Evolutionary conservation across 495 filamentous ascomycete genomes (phyloP).

Genomic region (Schizothecium vesticola): DNA sequence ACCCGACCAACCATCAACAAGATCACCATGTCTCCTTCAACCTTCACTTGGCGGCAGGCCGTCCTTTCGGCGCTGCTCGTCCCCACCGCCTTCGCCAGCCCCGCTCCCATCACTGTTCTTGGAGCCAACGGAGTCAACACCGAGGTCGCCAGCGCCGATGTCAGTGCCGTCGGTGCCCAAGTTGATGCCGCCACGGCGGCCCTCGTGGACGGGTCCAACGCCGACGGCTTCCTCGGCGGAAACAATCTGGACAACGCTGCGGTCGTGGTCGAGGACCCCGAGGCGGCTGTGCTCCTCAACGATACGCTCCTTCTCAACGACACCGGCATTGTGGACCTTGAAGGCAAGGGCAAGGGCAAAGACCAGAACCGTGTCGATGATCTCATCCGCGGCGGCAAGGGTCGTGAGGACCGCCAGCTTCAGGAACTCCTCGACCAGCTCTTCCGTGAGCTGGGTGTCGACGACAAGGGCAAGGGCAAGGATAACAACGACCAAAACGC

Average conservation of each 20-base stretch:
- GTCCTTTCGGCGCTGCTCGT: constrained; percentile 17
- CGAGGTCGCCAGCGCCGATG: neutral
- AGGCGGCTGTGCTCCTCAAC: neutral
- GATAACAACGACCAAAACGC: neutral
- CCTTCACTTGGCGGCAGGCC: constrained; percentile 19
- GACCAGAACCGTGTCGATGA: neutral
- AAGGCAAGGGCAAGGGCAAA: constrained; percentile 8
- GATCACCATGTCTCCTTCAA: constrained; percentile 10
- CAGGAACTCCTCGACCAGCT: neutral
- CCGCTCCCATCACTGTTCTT: neutral
- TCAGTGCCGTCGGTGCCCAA: neutral
- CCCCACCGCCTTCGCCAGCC: constrained; percentile 1
- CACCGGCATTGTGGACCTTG: neutral
- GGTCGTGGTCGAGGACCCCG: neutral
- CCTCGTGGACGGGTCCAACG: neutral
- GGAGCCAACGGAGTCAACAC: neutral
- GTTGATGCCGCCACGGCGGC: neutral
- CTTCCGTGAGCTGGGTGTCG: neutral
- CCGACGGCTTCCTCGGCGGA: neutral
- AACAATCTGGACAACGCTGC: neutral
- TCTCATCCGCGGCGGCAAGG: neutral
- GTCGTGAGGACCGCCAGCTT: neutral
- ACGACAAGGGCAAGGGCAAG: constrained; percentile 5
- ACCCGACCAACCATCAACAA: constrained; percentile 2
- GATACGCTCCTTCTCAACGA: constrained; percentile 2